Base-by-base conservation (phyloP, 2,329 filamentous ascomycete genomes). In the Ophioceras dolichostomum region DNA sequence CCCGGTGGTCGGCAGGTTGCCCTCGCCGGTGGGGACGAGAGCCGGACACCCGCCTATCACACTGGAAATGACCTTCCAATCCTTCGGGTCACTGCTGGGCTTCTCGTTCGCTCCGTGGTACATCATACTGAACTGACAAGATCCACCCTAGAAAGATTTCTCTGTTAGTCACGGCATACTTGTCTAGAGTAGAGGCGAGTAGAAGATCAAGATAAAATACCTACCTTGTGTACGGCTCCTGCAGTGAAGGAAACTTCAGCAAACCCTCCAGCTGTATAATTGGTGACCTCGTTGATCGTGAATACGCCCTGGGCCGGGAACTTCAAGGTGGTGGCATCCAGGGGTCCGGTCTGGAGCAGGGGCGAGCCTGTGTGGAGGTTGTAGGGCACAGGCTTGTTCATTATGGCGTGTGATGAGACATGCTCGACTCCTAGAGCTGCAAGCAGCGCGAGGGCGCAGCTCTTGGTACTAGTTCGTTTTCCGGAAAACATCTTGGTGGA, bases 51-150 rank as follows among this genome's bases (percentile, higher is more conserved):
- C 47, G 14, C 47, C 48, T 19, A 51, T 48, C 17, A 49, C 46
- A 34, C 38, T 46, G 45, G 48, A 45, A 22, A 49, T 44, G 24
- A 45, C 48, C 34, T 47, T 48, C 43, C 48, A 49, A 5, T 26
- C 39, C 24, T 34, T 31, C 9, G 37, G 37, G 21, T 39, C 32
- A 9, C 18, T 26, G 3, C 26, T 20, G 7, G 36, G 36, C 28
- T 30, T 22, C 12, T 20, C n/a, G 6, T 14, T 16, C 2, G 29
- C 9, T 9, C 14, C 14, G 47, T 95, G 89, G 14, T 83, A 87
- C 0, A 88, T 91, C 49, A 98, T 64, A 7, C 80, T 82, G 40
- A 96, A 62, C 50, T 98, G 91, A 63, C 91, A 96, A 0, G 85
- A 93, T 0, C 91, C 91, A 37, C 91, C 91, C n/a, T n/a, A n/a